phyloP scores from a whole-genome alignment of 208 protist species.

The Wallacemonas sp. region DNA sequence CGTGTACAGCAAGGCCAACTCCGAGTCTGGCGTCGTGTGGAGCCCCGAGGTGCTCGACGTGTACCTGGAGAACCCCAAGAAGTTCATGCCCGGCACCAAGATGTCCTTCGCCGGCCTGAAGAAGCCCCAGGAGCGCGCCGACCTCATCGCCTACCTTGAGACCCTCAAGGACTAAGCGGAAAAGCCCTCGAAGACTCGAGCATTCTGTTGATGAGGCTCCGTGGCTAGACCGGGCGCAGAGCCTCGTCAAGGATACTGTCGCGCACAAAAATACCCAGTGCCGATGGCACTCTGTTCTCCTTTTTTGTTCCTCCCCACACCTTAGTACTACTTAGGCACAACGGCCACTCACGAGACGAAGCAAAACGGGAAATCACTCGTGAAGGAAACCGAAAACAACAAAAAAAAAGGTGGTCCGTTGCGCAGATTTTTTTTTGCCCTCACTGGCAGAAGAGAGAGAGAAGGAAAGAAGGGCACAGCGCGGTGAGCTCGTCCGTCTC shows the following conservation, averaged over 20 bases:
- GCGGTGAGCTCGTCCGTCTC: no score
- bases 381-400: background rate
- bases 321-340: slow-evolving; percentile 17
- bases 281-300: background rate
- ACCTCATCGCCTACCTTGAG: slow-evolving; percentile 95
- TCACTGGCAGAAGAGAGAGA: background rate
- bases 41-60: slow-evolving; percentile 92
- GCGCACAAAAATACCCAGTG: no score
- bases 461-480: slow-evolving; percentile 15
- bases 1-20: slow-evolving; percentile 95
- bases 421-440: slow-evolving; percentile 8
- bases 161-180: slow-evolving; percentile 39
- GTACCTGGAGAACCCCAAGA: slow-evolving; percentile 97
- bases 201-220: no score
- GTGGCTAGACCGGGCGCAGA: no score
- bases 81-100: slow-evolving; percentile 97
- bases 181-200: background rate
- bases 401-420: slow-evolving; percentile 3
- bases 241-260: no score
- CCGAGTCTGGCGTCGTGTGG: slow-evolving; percentile 92
- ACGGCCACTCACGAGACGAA: no score
- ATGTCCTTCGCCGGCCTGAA: slow-evolving; percentile 97
- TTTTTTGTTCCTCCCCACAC: slow-evolving; percentile 15
- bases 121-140: slow-evolving; percentile 91
- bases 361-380: no score